A percentile compares a stretch with the other conserved stretches of the same genome.
Conservation (phyloP, 1,139 yeast genomes). For the Geotrichum reessii region DNA sequence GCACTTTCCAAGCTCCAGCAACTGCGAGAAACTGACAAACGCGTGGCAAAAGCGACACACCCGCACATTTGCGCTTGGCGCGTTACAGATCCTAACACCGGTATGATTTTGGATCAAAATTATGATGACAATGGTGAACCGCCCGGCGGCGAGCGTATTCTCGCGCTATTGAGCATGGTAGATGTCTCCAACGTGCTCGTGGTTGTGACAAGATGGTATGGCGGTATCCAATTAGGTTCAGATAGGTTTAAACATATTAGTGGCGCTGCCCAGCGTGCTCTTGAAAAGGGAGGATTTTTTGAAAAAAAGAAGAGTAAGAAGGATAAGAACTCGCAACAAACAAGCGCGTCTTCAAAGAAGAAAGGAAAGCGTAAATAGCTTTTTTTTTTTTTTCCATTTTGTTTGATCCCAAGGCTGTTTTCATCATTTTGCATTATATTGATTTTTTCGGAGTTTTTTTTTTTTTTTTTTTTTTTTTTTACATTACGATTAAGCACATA, state of each 20-base stretch:
- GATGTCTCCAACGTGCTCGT: slow-evolving; percentile 76
- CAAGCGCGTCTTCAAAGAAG: neutral
- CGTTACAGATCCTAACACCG: slow-evolving; percentile 35
- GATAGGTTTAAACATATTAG: slow-evolving; percentile 80
- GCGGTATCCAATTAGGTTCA: slow-evolving; percentile 83
- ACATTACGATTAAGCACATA: neutral
- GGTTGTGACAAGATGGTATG: slow-evolving; percentile 88
- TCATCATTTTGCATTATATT: neutral
- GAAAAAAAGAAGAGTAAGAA: slow-evolving; percentile 8
- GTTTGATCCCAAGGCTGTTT: neutral
- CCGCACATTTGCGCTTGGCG: slow-evolving; percentile 73
- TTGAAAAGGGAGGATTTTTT: slow-evolving; percentile 51
- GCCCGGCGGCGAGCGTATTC: slow-evolving; percentile 73
- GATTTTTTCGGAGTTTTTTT: too few species aligned
- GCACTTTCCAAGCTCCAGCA: slow-evolving; percentile 48
- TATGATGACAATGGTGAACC: slow-evolving; percentile 78
- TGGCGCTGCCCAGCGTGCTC: slow-evolving; percentile 72
- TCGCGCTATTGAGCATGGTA: slow-evolving; percentile 62
- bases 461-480: neutral
- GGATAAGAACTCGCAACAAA: neutral
- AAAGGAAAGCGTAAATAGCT: neutral
- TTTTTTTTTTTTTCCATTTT: neutral
- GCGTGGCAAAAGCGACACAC: slow-evolving; percentile 60
- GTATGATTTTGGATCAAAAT: slow-evolving; percentile 19
- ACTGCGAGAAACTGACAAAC: slow-evolving; percentile 47